Base-by-base conservation (phyloP, 2,329 filamentous ascomycete species). In the Escovopsis sp. region DNA sequence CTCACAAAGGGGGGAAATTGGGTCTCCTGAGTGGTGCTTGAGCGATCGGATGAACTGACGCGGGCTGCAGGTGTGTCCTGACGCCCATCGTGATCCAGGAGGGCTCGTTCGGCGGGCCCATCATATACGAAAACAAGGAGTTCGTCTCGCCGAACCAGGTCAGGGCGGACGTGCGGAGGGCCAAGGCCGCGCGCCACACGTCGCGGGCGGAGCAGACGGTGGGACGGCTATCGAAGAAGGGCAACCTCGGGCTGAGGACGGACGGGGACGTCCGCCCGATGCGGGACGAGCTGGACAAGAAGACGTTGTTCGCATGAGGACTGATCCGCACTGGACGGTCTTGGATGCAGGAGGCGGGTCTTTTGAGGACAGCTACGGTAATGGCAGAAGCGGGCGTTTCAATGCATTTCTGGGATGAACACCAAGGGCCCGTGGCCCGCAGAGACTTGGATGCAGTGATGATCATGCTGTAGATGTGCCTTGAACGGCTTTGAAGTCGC, bases 101-200 rank as follows among this genome's bases (percentile, higher is more conserved):
- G 60, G 87, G 86, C 35, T 88, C 84, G 46, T 96, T 98, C 53
- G 89, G 89, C 41, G 91, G 91, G 0, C 89, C 91, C 3, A 86
- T 96, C 49, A 93, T 98, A 56, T 98, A 94, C 65, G 86, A 96
- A 70, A 96, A 96, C 68, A 91, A 86, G 71, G 82, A 94, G 60
- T 98, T 94, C 54, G 84, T 98, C 41, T 91, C 83, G 51, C 91
- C 91, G 9, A 98, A 98, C 74, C 85, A 95, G 64, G 77, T 96
- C 48, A 74, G 91, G 50, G 71, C 85, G 34, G 91, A 96, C 48
- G 62, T 94, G 51, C 72, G 85, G 51, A 69, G 76, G 62, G 70
- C 74, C 51, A 87, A 85, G 68, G 85, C 88, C 1, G 74, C 76
- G 39, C 77, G 77, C 51, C 89, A 93, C 65, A 84, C 84, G 50